These are phyloP conservation scores for Cadophora malorum DNA, from an alignment of 2,329 filamentous ascomycete genomes.

Conservation along the genomic window DNA sequence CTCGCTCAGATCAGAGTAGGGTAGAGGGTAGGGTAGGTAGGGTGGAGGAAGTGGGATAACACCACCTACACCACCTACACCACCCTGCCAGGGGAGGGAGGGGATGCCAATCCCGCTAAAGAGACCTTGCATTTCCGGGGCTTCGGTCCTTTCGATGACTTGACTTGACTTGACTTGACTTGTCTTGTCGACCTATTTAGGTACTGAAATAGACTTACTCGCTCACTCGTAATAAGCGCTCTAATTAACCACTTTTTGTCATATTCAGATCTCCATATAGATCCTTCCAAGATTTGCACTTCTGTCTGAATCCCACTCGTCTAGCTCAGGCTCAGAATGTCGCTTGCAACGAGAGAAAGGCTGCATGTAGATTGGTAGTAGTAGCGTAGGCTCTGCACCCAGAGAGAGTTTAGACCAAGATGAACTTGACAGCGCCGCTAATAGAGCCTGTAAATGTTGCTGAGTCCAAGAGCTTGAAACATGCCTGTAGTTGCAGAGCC, in stretches of 20 bases:
- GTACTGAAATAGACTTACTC: too few species aligned
- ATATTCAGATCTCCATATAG: not conserved
- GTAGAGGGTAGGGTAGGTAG: too few species aligned
- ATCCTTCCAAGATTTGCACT: not conserved
- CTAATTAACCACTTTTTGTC: not conserved
- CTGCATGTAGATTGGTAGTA: not conserved
- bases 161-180: too few species aligned
- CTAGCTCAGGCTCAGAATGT: not conserved
- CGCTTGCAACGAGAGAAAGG: not conserved
- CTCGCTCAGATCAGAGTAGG: not conserved
- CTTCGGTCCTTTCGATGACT: conserved; percentile 5
- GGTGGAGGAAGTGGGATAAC: conserved; percentile 6
- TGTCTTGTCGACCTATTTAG: too few species aligned
- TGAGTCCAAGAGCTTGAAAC: not conserved
- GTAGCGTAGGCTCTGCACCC: too few species aligned
- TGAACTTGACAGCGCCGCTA: not conserved
- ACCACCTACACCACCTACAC: not conserved
- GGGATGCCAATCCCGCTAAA: not conserved
- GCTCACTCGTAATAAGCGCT: not conserved
- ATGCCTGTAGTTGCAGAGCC: not conserved
- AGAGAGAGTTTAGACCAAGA: too few species aligned
- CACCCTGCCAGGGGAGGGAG: not conserved
- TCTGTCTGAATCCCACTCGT: not conserved
- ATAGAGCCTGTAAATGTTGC: not conserved
- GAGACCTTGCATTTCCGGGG: conserved; percentile 13